phyloP scores from a whole-genome alignment of 768 basidiomycete genomes.

The Auriscalpium vulgare region DNA sequence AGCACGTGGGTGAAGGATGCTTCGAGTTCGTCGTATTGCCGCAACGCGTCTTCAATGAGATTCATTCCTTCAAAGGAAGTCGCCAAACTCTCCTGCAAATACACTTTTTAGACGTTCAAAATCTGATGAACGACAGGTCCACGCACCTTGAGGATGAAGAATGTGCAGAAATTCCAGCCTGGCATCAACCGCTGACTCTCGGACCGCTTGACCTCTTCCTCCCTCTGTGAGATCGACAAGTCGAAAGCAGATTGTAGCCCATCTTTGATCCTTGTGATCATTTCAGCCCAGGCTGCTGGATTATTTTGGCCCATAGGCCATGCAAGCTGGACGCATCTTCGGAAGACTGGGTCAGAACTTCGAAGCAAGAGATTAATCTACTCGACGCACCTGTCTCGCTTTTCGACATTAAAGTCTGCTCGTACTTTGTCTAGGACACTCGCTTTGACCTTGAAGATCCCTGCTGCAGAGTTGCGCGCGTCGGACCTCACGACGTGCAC shows the following conservation, averaged over 20 bases:
- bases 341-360: constrained; percentile 3
- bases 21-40: constrained; percentile 90
- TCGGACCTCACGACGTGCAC: constrained; percentile 78
- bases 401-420: constrained; percentile 86
- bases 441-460: constrained; percentile 78
- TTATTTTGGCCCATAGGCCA: constrained; percentile 69
- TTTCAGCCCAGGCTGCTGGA: constrained; percentile 80
- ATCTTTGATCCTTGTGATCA: constrained; percentile 86
- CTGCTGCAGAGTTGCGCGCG: constrained; percentile 45
- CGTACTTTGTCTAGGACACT: constrained; percentile 85
- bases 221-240: constrained; percentile 61
- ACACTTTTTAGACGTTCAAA: not conserved
- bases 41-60: constrained; percentile 81
- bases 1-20: constrained; percentile 66
- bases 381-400: constrained; percentile 63
- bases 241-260: constrained; percentile 83
- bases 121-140: not conserved
- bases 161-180: constrained; percentile 98
- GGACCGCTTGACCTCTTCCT: constrained; percentile 86
- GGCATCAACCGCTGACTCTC: constrained; percentile 88
- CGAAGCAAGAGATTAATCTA: not conserved
- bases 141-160: constrained; percentile 87
- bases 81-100: constrained; percentile 82
- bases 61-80: constrained; percentile 86
- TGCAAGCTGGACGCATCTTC: constrained; percentile 74